phyloP scores from a whole-genome alignment of 169 alveolate species.

The Plasmodium coatneyi region DNA sequence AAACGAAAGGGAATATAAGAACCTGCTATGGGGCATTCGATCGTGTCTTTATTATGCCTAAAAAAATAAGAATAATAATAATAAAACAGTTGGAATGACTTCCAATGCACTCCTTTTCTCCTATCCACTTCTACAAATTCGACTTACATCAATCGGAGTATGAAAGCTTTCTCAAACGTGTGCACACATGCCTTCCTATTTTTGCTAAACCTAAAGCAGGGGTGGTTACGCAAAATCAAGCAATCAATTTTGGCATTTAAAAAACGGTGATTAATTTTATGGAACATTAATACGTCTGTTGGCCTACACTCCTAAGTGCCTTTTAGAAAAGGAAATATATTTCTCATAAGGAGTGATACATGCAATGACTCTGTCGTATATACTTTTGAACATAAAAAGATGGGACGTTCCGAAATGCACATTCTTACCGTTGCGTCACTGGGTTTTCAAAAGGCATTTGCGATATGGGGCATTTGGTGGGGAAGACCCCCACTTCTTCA shows the following conservation, averaged over 20 bases:
- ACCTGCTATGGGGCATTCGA: conserved; percentile 85
- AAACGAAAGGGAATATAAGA: background rate
- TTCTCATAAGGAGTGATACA: background rate
- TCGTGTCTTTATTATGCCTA: conserved; percentile 72
- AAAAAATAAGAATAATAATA: background rate
- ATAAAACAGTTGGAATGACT: background rate
- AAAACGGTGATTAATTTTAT: background rate
- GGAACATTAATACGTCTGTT: background rate
- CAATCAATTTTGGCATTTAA: background rate
- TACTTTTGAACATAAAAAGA: background rate
- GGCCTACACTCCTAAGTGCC: background rate
- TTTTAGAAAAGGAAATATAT: background rate
- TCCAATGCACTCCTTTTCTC: background rate
- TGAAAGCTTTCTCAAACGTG: conserved; percentile 80
- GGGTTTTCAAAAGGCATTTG: conserved; percentile 83
- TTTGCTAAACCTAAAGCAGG: conserved; percentile 75
- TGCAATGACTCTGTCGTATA: background rate
- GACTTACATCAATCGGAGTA: conserved; percentile 76
- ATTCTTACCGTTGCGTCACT: conserved; percentile 81
- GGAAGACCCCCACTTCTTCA: conserved; percentile 78
- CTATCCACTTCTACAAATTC: background rate
- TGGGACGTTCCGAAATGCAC: background rate
- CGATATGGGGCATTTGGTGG: conserved; percentile 83
- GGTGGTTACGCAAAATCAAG: background rate
- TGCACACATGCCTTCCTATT: conserved; percentile 83